phyloP scores from a whole-genome alignment of 2,329 filamentous ascomycete genomes.

The Aureobasidium sp. region DNA sequence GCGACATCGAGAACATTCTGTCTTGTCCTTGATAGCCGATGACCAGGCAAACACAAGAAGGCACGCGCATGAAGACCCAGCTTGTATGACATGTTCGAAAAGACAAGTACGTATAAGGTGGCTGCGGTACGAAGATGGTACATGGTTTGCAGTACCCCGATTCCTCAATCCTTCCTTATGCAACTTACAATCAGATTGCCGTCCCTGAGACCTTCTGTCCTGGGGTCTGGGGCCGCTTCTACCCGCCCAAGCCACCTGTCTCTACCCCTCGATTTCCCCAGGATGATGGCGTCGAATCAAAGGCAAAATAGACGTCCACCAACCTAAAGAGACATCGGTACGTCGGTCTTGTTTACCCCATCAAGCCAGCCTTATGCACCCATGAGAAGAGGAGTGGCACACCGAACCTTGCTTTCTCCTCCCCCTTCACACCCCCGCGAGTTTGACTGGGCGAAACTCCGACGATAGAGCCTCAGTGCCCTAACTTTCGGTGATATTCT shows the following conservation, averaged over 20 bases:
- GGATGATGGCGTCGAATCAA: background rate
- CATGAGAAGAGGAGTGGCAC: background rate
- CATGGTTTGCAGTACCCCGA: background rate
- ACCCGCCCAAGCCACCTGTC: background rate
- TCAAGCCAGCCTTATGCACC: background rate
- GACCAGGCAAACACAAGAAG: background rate
- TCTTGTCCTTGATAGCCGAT: background rate
- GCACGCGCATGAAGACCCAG: background rate
- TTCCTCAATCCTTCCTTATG: background rate
- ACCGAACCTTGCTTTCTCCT: background rate
- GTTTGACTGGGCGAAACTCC: background rate
- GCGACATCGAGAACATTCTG: background rate
- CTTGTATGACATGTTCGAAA: background rate
- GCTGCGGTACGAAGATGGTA: background rate
- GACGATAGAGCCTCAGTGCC: background rate
- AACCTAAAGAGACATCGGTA: background rate
- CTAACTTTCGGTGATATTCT: background rate
- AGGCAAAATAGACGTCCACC: background rate
- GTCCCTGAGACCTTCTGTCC: no score
- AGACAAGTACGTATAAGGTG: background rate
- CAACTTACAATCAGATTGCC: no score
- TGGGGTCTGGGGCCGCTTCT: background rate
- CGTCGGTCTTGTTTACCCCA: background rate
- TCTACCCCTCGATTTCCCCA: slow-evolving; percentile 3
- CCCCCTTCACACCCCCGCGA: background rate